Evolutionary conservation across 306 rosid genomes (phyloP), one percentile per base, ranked within the genome.

Genomic region (Lathyrus oleraceus): DNA sequence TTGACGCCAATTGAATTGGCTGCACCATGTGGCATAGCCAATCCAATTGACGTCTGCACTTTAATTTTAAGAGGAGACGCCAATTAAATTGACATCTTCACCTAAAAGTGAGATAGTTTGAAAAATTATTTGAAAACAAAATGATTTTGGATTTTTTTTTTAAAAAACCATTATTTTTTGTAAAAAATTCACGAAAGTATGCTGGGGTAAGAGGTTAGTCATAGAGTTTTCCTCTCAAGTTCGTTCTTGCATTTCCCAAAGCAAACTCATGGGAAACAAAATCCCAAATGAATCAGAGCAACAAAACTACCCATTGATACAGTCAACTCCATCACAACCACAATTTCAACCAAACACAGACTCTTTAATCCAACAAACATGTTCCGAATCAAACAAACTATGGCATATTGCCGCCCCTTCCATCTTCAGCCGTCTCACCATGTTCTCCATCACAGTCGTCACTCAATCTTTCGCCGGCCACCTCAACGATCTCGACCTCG

Each of bases 321-420:
- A 43, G 19, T 30, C 85, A 36, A 32, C n/a, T 20, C 61, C 16
- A 1, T 51, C 66, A 16, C 71, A 65, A 16, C 6, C 65, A 4
- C 5, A 69, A 5, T 61, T 47, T 12, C 45, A 53, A 51, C 49
- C 65, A 11, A 63, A 62, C 63, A 36, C 57, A 3, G 6, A 8
- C 20, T 5, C 44, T 71, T 76, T 83, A 23, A 25, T 85, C 51
- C 59, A 54, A 32, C 76, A 51, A 72, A 68, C 81, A 54, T 87
- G 82, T 76, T 60, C 20, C 5, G 91, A 89, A 70, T 82, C 82
- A 11, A 82, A 74, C 71, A 84, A 82, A 52, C 76, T 87, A 10
- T 87, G 93, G 91, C 80, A 79, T 36, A 76, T 89, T 43, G 93
- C 89, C 8, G 87, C 75, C 2, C 93, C 96, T 14, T 83, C 96